Base-by-base conservation (phyloP, 2,329 filamentous ascomycete species). In the Akanthomyces muscarius region DNA sequence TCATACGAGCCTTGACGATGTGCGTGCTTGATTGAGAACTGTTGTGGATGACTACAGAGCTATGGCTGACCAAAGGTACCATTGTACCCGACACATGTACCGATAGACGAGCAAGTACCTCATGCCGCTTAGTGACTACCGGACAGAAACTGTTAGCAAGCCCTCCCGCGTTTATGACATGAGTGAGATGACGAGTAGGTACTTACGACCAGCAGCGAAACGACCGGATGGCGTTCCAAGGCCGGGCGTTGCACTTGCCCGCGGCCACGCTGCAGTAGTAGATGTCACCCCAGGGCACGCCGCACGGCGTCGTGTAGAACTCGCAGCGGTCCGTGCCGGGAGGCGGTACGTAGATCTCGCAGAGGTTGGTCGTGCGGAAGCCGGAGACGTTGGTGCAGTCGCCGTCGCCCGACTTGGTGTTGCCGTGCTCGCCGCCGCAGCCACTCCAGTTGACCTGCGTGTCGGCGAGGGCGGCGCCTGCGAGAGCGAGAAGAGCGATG, bases 311-410 rank as follows among this genome's bases (percentile, higher is more conserved):
- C 25, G 56, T 59, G 44, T 59, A 59, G 28, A 59, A 59, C 45
- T 59, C 56, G 56, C 56, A 59, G 56, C 45, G 45, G 56, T 59
- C 56, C 13, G 21, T 25, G n/a, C 56, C 56, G 45, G 56, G 56
- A 3, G 56, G 56, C 14, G 56, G 56, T 28, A 59, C 45, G 10
- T 14, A 25, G 8, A 59, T 16, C 14, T 28, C 42, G 56, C 56
- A 59, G 30, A 59, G 56, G 56, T 59, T 50, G 11, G 42, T n/a
- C 28, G 42, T 23, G 18, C 48, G 30, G 23, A 21, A 48, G 45
- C 56, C 56, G 13, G 25, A 2, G 14, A 59, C 30, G 45, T 59
- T 59, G n/a, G 56, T 59, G 45, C 56, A 59, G 42, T 28, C 45
- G 10, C 18, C 30, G 14, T 28, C 30, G 18, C 5, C 21, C 18